Conservation (phyloP, 441 rosid species). For the Aleurites moluccanus region DNA sequence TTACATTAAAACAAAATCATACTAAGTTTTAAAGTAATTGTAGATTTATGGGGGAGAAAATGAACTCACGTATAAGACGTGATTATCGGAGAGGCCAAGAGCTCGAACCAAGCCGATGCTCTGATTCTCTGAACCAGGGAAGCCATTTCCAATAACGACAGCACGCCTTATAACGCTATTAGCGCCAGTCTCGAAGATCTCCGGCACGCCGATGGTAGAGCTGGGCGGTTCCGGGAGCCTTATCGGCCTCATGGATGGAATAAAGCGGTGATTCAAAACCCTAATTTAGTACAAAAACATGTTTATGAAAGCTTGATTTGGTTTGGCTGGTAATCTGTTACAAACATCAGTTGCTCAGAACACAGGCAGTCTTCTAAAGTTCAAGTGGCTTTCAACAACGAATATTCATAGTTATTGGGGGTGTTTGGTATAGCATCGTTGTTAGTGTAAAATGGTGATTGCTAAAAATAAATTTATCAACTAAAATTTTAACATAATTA, state of each 20-base stretch:
- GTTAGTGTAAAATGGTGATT: too few relatives aligned
- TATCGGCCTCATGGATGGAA: constrained; percentile 63
- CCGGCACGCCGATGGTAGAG: constrained; percentile 67
- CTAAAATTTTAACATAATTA: too few relatives aligned
- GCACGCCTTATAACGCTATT: constrained; percentile 77
- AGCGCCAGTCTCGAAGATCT: constrained; percentile 78
- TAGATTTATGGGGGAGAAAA: constrained; percentile 2
- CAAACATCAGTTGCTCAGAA: too few relatives aligned
- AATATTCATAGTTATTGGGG: too few relatives aligned
- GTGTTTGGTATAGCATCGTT: too few relatives aligned
- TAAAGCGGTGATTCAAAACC: neutral
- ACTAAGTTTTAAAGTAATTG: neutral
- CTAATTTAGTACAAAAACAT: neutral
- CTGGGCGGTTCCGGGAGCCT: constrained; percentile 82
- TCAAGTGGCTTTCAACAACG: too few relatives aligned
- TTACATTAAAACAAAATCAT: neutral
- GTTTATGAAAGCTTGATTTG: neutral
- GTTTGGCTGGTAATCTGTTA: neutral
- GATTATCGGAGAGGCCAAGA: constrained; percentile 69
- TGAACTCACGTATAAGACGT: constrained; percentile 65
- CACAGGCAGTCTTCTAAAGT: too few relatives aligned
- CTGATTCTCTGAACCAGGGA: constrained; percentile 79
- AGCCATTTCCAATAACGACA: constrained; percentile 84
- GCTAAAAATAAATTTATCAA: too few relatives aligned
- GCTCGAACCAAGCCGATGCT: constrained; percentile 82